Base-by-base conservation (phyloP, 2,329 filamentous ascomycete species). In the Thermoascus crustaceus region DNA sequence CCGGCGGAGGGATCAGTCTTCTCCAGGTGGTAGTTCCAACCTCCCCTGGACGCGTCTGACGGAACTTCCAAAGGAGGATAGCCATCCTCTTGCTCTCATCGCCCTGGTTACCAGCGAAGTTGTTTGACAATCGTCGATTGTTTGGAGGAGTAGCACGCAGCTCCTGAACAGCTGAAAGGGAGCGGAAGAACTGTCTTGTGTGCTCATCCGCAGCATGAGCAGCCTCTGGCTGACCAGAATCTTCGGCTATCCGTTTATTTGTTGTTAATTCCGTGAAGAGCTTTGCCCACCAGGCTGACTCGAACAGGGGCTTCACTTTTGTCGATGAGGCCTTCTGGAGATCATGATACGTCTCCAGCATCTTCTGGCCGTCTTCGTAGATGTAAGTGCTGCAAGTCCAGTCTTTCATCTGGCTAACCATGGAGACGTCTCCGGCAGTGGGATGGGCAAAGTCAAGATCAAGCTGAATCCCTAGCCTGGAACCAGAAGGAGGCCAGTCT, bases 21-120 rank as follows among this genome's bases (percentile, higher is more conserved):
- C 61, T 56, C 66, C 66, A 69, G 9, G 60, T 65, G 2, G 66
- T 68, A 2, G 57, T 63, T 19, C 63, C 64, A 16, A 58, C 57
- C 37, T 64, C 55, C 5, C 53, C 53, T 10, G 52, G 48, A 5
- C 52, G 47, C n/a, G 62, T 63, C 43, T 66, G 58, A 5, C 60
- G 60, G 47, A 69, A 69, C 34, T 61, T 65, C 66, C 66, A 69
- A 11, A 66, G 52, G 9, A 69, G 40, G 29, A 68, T 56, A 2
- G 63, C 63, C 52, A 67, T 60, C 17, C 60, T 52, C 42, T 61
- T 58, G 26, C 54, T 52, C 29, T 58, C 50, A 11, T 52, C 50
- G 8, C 40, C 43, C 2, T 47, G 31, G n/a, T 48, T 46, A 7
- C 41, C 36, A 22, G 45, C 42, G 37, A 51, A 54, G 20, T 49